These are phyloP conservation scores for Sordariomycetes sp. DNA, from an alignment of 2,329 filamentous ascomycete species.

Conservation along the genomic window DNA sequence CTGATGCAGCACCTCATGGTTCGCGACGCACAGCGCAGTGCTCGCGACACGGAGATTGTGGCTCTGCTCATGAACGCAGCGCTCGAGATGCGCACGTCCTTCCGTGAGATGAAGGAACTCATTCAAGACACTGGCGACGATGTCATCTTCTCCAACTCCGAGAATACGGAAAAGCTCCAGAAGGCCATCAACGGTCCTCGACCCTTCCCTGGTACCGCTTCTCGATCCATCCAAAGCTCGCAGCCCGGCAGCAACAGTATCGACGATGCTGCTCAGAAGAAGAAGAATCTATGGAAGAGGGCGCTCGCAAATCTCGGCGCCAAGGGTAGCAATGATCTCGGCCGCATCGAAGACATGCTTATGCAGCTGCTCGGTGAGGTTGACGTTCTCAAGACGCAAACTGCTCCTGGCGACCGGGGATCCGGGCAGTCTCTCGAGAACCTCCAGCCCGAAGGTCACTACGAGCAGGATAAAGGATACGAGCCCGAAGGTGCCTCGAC, in stretches of 20 bases:
- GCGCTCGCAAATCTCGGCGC: conserved; percentile 85
- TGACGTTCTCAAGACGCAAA: conserved; percentile 65
- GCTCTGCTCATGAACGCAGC: conserved; percentile 89
- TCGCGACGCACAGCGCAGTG: conserved; percentile 90
- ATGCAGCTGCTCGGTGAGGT: conserved; percentile 89
- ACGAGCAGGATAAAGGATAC: conserved; percentile 64
- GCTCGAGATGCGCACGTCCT: conserved; percentile 93
- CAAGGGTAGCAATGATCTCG: conserved; percentile 80
- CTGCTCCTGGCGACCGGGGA: conserved; percentile 35
- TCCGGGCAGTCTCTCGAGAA: conserved; percentile 59
- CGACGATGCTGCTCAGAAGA: conserved; percentile 61
- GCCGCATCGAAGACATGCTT: conserved; percentile 84
- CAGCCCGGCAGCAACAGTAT: conserved; percentile 41
- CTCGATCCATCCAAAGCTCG: conserved; percentile 52
- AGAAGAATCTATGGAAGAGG: conserved; percentile 85
- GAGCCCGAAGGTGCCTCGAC: conserved; percentile 73
- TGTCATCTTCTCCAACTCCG: conserved; percentile 77
- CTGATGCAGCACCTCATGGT: conserved; percentile 98
- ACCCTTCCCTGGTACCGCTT: conserved; percentile 61
- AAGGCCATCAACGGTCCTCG: conserved; percentile 78
- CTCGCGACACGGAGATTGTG: conserved; percentile 90
- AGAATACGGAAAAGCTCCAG: conserved; percentile 78
- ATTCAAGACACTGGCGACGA: conserved; percentile 79
- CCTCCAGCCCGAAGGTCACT: conserved; percentile 51
- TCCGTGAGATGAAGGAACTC: conserved; percentile 89